Conservation (phyloP, 371 early-diverging fungal species). For the Mucor racemosus region DNA sequence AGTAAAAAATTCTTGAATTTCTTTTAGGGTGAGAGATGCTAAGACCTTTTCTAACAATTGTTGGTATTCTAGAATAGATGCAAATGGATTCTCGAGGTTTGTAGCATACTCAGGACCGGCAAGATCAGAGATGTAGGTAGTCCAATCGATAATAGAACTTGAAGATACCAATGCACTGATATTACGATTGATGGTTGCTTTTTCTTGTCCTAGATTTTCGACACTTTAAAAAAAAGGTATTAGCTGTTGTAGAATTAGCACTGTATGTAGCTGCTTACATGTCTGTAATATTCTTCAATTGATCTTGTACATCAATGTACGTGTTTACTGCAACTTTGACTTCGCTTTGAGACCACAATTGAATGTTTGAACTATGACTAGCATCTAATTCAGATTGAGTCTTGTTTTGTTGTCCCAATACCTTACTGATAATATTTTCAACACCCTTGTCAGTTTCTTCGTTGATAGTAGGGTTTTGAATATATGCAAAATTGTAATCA, state of each 20-base stretch:
- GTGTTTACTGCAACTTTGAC: background rate
- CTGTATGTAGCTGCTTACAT: background rate
- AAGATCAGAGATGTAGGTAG: background rate
- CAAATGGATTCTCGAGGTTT: background rate
- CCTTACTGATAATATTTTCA: background rate
- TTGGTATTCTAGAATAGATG: background rate
- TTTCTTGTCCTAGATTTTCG: background rate
- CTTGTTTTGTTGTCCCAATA: background rate
- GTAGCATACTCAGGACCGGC: background rate
- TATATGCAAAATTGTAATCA: background rate
- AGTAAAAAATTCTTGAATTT: background rate
- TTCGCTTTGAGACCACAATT: background rate
- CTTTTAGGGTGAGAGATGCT: background rate
- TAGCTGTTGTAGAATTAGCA: background rate
- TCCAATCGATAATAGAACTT: constrained; percentile 4
- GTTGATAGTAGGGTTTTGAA: background rate
- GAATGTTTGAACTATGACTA: background rate
- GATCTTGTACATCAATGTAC: background rate
- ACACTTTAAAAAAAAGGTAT: background rate
- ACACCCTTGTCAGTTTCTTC: background rate
- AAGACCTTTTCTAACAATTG: background rate
- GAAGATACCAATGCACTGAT: background rate
- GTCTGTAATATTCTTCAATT: background rate
- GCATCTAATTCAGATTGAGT: background rate
- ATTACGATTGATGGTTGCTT: background rate